Evolutionary conservation across 306 rosid genomes (phyloP).

Genomic region (Trifolium pratense): DNA sequence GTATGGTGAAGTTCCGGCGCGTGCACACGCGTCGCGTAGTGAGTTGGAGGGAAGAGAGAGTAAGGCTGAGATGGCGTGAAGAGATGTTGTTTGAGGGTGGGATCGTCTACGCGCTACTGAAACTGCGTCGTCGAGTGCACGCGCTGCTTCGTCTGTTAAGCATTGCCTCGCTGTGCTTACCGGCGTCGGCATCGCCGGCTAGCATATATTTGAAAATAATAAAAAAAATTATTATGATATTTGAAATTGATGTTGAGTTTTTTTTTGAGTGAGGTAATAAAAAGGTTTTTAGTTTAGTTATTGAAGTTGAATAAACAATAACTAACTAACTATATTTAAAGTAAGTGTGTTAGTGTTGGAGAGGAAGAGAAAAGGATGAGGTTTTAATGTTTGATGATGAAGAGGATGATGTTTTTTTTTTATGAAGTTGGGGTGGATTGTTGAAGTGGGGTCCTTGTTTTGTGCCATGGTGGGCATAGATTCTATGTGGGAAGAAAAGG

Average conservation of each 20-base stretch:
- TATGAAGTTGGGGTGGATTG: conserved; percentile 25
- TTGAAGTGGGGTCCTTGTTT: conserved; percentile 44
- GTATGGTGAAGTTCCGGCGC: conserved; percentile 73
- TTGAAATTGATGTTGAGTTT: background rate
- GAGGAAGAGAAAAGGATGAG: conserved; percentile 5
- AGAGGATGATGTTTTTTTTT: conserved; percentile 11
- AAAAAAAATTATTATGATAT: background rate
- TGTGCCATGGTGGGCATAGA: conserved; percentile 55
- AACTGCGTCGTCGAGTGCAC: conserved; percentile 82
- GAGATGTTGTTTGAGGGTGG: conserved; percentile 91
- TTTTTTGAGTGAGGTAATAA: background rate
- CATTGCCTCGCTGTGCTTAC: conserved; percentile 92
- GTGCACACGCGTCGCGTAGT: conserved; percentile 82
- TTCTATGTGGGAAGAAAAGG: conserved; percentile 39
- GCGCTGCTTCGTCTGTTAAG: conserved; percentile 87
- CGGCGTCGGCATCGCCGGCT: conserved; percentile 99
- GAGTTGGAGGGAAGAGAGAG: conserved; percentile 66
- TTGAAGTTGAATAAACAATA: conserved; percentile 36
- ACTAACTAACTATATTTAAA: conserved; percentile 39
- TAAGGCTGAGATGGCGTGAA: conserved; percentile 84
- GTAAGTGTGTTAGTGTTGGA: conserved; percentile 40
- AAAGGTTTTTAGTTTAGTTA: conserved; percentile 42
- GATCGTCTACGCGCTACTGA: conserved; percentile 77
- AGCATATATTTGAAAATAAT: conserved; percentile 46
- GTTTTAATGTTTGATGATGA: background rate